A percentile compares a stretch with the other conserved stretches of the same genome.
phyloP scores from a whole-genome alignment of 139 green algal species.

The Coccomyxa sp. region DNA sequence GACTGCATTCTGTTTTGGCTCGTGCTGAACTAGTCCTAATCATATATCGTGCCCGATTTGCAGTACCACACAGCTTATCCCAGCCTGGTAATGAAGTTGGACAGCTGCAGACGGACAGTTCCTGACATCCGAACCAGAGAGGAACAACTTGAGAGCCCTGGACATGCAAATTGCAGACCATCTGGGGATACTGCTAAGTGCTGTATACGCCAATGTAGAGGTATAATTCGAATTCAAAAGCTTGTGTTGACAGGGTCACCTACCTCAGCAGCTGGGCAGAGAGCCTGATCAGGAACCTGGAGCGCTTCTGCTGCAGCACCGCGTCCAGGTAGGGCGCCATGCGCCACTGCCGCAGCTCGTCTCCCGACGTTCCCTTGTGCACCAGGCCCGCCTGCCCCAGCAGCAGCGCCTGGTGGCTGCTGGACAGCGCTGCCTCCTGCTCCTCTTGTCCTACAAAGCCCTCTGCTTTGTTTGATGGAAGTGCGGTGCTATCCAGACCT shows the following conservation, averaged over 20 bases:
- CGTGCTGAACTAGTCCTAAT: no score
- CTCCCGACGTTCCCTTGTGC: conserved; percentile 10
- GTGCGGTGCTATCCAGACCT: no score
- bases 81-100: neutral
- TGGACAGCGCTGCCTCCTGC: conserved; percentile 29
- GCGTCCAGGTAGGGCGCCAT: conserved; percentile 78
- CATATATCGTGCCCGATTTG: no score
- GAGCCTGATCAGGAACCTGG: conserved; percentile 26
- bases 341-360: conserved; percentile 56
- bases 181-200: neutral
- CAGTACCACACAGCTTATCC: neutral
- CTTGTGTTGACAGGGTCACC: no score
- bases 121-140: neutral
- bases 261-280: conserved; percentile 34
- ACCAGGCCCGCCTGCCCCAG: conserved; percentile 55
- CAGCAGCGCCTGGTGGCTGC: conserved; percentile 70
- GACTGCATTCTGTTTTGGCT: no score
- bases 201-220: no score
- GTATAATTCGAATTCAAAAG: no score
- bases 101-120: neutral
- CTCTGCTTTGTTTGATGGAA: no score
- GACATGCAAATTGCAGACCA: neutral
- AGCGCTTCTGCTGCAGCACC: conserved; percentile 59
- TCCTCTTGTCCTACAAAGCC: no score
- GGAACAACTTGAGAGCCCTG: neutral